phyloP scores from a whole-genome alignment of 2,329 filamentous ascomycete genomes.

The Periconia sp. region DNA sequence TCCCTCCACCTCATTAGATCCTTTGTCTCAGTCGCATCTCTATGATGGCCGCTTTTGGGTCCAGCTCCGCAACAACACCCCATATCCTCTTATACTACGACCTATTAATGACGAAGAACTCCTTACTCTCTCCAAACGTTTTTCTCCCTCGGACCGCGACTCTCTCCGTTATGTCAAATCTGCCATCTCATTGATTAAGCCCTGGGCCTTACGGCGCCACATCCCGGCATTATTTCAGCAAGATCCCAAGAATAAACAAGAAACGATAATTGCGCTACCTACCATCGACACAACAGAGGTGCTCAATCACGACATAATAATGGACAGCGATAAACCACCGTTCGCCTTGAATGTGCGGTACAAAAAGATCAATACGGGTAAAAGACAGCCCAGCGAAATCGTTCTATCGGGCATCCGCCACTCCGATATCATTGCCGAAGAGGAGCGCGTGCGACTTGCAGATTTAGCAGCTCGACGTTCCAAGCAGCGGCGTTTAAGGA shows the following conservation, averaged over 20 bases:
- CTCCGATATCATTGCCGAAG: no score
- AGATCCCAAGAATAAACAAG: background rate
- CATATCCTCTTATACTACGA: constrained; percentile 47
- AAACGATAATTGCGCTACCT: constrained; percentile 4
- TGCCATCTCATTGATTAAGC: background rate
- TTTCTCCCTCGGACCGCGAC: background rate
- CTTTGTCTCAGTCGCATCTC: constrained; percentile 53
- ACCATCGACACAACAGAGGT: constrained; percentile 4
- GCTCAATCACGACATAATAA: background rate
- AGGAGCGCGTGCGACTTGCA: no score
- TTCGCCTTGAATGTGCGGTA: constrained; percentile 8
- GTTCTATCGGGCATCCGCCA: background rate
- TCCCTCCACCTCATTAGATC: no score
- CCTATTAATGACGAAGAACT: constrained; percentile 26
- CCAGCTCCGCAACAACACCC: constrained; percentile 46
- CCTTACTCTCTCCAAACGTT: background rate
- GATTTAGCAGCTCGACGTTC: no score
- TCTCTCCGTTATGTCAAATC: background rate
- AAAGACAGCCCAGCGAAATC: background rate
- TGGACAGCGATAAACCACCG: no score
- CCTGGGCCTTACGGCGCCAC: constrained; percentile 1
- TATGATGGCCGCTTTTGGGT: constrained; percentile 66
- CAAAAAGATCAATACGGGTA: constrained; percentile 5
- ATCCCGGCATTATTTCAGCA: constrained; percentile 10
- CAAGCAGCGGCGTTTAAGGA: no score